A percentile compares a stretch with the other conserved stretches of the same genome.
Evolutionary conservation across 768 basidiomycete genomes (phyloP).

Genomic region (Scleroderma citrinum): DNA sequence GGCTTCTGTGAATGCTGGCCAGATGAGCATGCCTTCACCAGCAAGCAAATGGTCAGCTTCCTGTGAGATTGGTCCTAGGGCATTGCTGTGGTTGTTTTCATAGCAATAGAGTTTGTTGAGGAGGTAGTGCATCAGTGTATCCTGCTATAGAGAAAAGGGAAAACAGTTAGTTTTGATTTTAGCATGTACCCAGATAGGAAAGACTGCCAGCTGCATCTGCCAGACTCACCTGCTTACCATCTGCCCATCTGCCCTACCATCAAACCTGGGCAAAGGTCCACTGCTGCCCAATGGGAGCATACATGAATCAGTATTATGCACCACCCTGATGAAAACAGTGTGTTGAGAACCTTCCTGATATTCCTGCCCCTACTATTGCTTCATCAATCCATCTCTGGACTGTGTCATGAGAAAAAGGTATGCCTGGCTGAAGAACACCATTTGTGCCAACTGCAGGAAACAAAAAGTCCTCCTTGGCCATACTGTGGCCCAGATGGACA

Average conservation of each 20-base stretch:
- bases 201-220: no score
- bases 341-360: slow-evolving; percentile 15
- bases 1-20: background rate
- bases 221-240: slow-evolving; percentile 29
- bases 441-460: slow-evolving; percentile 21
- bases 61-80: background rate
- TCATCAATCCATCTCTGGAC: slow-evolving; percentile 17
- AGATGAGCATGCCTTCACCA: background rate
- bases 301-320: slow-evolving; percentile 26
- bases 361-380: slow-evolving; percentile 2
- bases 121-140: slow-evolving; percentile 17
- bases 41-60: background rate
- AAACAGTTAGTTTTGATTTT: background rate
- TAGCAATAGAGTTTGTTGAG: slow-evolving; percentile 23
- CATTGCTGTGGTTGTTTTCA: slow-evolving; percentile 20
- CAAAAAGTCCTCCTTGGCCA: slow-evolving; percentile 12
- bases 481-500: background rate
- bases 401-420: slow-evolving; percentile 17
- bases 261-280: slow-evolving; percentile 32
- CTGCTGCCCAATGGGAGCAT: slow-evolving; percentile 26
- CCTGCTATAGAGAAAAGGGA: background rate
- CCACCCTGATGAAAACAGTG: slow-evolving; percentile 26
- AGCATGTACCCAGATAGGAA: background rate
- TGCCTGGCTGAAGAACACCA: slow-evolving; percentile 17
- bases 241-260: slow-evolving; percentile 43